Percentiles rank a stretch among this genome's conserved stretches.
Evolutionary conservation across 2,329 filamentous ascomycete species (phyloP).

Genomic region (Claviceps sp.): DNA sequence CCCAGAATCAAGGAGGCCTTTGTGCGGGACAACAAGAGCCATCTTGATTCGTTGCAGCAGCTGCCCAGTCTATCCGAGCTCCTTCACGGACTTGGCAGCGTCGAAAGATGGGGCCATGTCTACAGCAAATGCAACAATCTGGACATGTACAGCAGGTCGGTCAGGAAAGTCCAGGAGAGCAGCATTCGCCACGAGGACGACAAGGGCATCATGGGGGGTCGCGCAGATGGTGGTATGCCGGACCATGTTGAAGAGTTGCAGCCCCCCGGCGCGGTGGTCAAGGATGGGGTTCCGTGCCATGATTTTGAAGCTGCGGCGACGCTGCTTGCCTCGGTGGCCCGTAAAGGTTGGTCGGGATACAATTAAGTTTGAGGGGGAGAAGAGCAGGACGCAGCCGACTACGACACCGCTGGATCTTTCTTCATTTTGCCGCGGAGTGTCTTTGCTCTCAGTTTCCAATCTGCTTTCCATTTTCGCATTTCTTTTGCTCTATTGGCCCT

Average conservation of each 20-base stretch:
- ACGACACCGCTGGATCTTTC: no score
- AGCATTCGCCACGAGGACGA: background rate
- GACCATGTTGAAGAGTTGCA: constrained; percentile 12
- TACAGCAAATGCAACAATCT: constrained; percentile 8
- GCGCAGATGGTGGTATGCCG: constrained; percentile 7
- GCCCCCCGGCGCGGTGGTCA: background rate
- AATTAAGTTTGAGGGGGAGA: background rate
- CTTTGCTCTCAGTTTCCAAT: no score
- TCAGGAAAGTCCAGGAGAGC: background rate
- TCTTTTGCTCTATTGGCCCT: no score
- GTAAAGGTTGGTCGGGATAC: constrained; percentile 4
- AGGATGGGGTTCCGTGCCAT: background rate
- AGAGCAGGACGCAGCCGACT: no score
- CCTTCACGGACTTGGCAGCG: background rate
- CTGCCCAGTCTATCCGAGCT: constrained; percentile 15
- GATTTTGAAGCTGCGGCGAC: constrained; percentile 1
- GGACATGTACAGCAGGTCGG: constrained; percentile 11
- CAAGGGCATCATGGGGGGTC: background rate
- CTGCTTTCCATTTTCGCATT: no score
- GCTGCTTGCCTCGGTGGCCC: constrained; percentile 2
- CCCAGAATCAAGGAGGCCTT: background rate
- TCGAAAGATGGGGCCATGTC: background rate
- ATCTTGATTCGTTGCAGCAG: constrained; percentile 16
- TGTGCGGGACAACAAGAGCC: constrained; percentile 15
- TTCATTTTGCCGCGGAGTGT: no score